phyloP scores from a whole-genome alignment of 75 land plant species.

The Cunninghamia lanceolata region DNA sequence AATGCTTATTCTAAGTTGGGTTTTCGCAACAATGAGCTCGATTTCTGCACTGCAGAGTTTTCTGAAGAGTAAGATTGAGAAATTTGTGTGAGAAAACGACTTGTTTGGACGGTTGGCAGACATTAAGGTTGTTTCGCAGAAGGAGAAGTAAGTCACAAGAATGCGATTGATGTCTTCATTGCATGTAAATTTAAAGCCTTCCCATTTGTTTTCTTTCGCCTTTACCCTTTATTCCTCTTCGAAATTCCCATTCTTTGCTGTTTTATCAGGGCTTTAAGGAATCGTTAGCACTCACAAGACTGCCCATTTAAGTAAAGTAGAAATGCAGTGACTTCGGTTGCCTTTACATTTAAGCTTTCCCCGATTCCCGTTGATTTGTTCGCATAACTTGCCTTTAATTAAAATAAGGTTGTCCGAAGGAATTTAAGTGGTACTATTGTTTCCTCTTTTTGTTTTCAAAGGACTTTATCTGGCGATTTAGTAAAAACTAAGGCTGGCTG shows the following conservation, averaged over 20 bases:
- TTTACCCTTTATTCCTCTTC: constrained; percentile 9
- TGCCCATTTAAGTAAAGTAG: neutral
- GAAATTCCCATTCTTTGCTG: neutral
- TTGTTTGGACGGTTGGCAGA: neutral
- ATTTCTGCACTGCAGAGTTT: neutral
- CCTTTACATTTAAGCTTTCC: neutral
- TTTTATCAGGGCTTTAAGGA: neutral
- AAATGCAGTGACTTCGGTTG: neutral
- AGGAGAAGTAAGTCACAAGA: neutral
- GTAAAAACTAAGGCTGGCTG: neutral
- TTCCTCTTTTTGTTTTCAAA: neutral
- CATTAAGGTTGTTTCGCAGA: neutral
- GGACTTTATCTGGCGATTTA: neutral
- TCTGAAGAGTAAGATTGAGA: neutral
- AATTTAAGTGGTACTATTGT: neutral
- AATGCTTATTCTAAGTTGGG: neutral
- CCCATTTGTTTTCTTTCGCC: neutral
- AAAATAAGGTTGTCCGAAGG: constrained; percentile 2
- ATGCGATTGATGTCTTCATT: neutral
- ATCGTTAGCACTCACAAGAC: neutral
- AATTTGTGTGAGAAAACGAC: neutral
- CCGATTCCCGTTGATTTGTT: neutral
- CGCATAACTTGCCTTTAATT: neutral
- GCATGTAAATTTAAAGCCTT: neutral
- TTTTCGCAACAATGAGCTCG: neutral